Percentiles rank a stretch among this genome's conserved stretches.
Evolutionary conservation across 371 early-diverging fungal genomes (phyloP).

Genomic region (Rhizopus sp.): DNA sequence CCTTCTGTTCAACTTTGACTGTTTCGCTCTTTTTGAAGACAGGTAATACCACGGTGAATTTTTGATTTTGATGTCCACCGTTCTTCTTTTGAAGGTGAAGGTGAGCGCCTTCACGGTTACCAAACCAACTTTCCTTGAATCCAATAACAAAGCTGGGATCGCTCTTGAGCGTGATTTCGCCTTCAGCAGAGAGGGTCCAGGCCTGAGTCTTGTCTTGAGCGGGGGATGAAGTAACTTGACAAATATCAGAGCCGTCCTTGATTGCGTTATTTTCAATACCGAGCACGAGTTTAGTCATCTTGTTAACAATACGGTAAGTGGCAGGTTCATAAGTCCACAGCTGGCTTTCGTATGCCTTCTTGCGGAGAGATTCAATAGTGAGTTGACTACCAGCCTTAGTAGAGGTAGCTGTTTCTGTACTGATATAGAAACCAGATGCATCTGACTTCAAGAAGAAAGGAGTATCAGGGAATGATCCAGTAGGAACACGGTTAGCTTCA

Average conservation of each 20-base stretch:
- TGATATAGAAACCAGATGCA: conserved; percentile 35
- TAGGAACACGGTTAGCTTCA: conserved; percentile 22
- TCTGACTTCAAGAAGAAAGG: conserved; percentile 47
- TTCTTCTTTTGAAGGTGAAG: conserved; percentile 40
- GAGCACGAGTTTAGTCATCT: conserved; percentile 53
- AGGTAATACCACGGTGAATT: conserved; percentile 45
- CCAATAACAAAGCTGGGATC: conserved; percentile 49
- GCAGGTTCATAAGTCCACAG: conserved; percentile 53
- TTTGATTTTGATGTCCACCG: conserved; percentile 29
- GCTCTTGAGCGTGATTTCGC: conserved; percentile 43
- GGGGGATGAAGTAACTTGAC: conserved; percentile 35
- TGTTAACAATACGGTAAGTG: conserved; percentile 45
- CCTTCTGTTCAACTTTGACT: conserved; percentile 22
- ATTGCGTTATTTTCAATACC: conserved; percentile 41
- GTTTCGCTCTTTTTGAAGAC: conserved; percentile 35
- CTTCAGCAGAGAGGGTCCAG: conserved; percentile 38
- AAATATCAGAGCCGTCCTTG: conserved; percentile 45
- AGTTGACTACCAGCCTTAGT: conserved; percentile 29
- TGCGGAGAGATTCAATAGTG: conserved; percentile 34
- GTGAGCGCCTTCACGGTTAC: conserved; percentile 46
- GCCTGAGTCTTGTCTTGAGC: conserved; percentile 29
- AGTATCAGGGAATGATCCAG: conserved; percentile 43
- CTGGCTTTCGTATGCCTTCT: conserved; percentile 44
- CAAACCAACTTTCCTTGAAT: conserved; percentile 52
- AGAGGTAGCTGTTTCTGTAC: conserved; percentile 27